Evolutionary conservation across 179 eudicot genomes (phyloP), one percentile per base, ranked within the genome.

Genomic region (Amaranthus tricolor): DNA sequence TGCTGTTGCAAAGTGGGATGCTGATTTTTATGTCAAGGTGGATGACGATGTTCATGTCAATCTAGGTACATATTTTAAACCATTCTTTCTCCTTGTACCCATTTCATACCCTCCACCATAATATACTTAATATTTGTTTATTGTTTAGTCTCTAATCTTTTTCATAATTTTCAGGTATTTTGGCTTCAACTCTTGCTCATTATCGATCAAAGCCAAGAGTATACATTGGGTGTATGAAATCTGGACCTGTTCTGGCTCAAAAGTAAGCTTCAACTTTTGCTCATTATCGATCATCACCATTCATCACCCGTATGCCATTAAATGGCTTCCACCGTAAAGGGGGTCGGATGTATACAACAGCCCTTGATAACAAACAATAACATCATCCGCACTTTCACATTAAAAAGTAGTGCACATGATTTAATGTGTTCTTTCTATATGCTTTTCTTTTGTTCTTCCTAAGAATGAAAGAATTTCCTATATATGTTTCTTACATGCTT

Each of bases 41-140:
- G 97, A 92, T n/a, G 97, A 92, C 72, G 97, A 92, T 65, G 90
- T 92, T 77, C 97, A 92, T 79, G 90, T 90, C 74, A 92, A 90
- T 84, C 83, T 88, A 75, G 97, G 97, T 91, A 71, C 70, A 81
- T 57, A 31, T n/a, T 48, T 64, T 19, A 56, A 3, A 11, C 14
- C 48, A 19, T 53, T 16, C 20, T 19, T 59, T 63, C 68, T 17
- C 13, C 10, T 12, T 1, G 40, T 20, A 40, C 47, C 17, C 48
- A 11, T 40, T 76, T 31, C 8, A 11, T 4, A 2, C 45, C 5
- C 9, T 12, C 7, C 58, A 48, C 31, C 20, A 60, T 17, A 24
- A 76, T 60, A 3, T 24, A 6, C 11, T 21, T 21, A 21, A 6
- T 16, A 5, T 63, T 7, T 54, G 65, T 58, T 48, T 31, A 17